Percentiles rank a stretch among this genome's conserved stretches.
Conservation (phyloP, 1,284 basidiomycete genomes). For the Ganoderma lucidum region DNA sequence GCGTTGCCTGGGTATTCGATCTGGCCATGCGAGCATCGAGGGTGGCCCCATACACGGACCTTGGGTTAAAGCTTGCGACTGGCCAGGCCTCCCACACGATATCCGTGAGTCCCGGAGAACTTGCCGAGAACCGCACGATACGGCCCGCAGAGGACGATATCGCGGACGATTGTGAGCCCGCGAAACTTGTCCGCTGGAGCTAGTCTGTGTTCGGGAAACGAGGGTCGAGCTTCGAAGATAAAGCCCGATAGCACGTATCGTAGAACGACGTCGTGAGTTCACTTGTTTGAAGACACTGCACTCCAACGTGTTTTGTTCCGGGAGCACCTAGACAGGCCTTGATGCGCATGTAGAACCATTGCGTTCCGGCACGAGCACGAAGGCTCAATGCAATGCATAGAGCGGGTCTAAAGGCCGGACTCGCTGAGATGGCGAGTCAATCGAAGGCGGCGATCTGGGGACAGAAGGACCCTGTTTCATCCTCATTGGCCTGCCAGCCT, state of each 20-base stretch:
- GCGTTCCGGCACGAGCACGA: not conserved
- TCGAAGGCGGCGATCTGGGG: slow-evolving; percentile 21
- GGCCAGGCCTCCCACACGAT: not conserved
- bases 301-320: slow-evolving; percentile 17
- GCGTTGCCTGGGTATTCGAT: not conserved
- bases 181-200: slow-evolving; percentile 12
- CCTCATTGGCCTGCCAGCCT: slow-evolving; percentile 10
- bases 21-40: not conserved
- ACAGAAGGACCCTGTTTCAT: slow-evolving; percentile 22
- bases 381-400: not conserved
- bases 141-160: slow-evolving; percentile 14
- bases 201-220: slow-evolving; percentile 6
- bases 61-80: not conserved
- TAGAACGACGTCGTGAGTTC: not conserved
- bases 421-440: slow-evolving; percentile 1
- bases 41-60: not conserved
- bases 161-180: slow-evolving; percentile 7
- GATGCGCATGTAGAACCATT: slow-evolving; percentile 15
- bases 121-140: slow-evolving; percentile 5
- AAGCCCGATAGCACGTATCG: slow-evolving; percentile 1
- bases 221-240: slow-evolving; percentile 11
- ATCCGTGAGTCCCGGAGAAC: slow-evolving; percentile 6
- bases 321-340: slow-evolving; percentile 16
- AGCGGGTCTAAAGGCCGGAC: slow-evolving; percentile 12
- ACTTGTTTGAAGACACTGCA: slow-evolving; percentile 10